Evolutionary conservation across 345 rosid genomes (phyloP).

Genomic region (Hibiscus syriacus): DNA sequence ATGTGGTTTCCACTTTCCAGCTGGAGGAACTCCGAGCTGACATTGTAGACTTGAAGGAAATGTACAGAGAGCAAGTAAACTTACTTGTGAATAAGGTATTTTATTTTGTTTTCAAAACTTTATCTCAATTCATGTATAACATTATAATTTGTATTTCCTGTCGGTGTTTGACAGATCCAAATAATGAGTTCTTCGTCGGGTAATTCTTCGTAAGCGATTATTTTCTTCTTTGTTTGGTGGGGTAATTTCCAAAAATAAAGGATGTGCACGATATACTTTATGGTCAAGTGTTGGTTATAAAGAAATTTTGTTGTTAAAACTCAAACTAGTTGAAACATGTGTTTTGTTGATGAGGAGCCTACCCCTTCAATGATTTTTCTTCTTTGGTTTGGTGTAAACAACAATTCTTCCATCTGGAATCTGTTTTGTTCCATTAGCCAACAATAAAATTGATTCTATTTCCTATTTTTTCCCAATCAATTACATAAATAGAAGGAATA

Average conservation of each 20-base stretch:
- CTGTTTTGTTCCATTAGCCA: too few species aligned
- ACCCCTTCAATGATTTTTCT: neutral
- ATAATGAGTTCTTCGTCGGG: slow-evolving; percentile 34
- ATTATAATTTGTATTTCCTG: neutral
- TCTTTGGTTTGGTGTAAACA: slow-evolving; percentile 30
- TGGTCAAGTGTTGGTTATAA: too few species aligned
- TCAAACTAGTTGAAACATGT: neutral
- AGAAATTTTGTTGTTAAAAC: neutral
- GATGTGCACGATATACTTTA: neutral
- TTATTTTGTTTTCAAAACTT: neutral
- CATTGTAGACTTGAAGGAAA: slow-evolving; percentile 95
- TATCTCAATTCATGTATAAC: neutral
- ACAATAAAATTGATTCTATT: too few species aligned
- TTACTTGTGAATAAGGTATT: slow-evolving; percentile 93
- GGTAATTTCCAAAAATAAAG: neutral
- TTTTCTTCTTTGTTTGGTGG: neutral
- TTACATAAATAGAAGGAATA: too few species aligned
- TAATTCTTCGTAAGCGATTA: slow-evolving; percentile 9
- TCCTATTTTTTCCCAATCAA: too few species aligned
- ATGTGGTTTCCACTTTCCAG: slow-evolving; percentile 31
- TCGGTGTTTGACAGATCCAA: slow-evolving; percentile 46
- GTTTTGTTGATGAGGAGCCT: neutral
- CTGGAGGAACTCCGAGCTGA: slow-evolving; percentile 98
- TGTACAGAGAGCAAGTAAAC: slow-evolving; percentile 99
- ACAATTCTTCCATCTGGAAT: too few species aligned